Evolutionary conservation across 228 moss, liverwort and hornwort species (phyloP).

Genomic region (Sphagnum magellanicum): DNA sequence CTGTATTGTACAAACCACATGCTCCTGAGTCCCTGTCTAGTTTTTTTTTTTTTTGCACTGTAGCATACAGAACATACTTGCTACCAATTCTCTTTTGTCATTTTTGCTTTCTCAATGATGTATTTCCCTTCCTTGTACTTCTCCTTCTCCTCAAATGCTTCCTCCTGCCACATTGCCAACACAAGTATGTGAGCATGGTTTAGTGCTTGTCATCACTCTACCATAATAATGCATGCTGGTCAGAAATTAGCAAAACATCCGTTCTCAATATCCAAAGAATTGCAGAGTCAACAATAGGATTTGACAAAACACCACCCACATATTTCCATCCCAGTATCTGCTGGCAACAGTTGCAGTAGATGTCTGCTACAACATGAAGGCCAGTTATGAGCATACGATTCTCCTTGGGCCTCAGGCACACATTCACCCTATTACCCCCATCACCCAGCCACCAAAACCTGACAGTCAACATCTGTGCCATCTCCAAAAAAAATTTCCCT

Average conservation of each 20-base stretch:
- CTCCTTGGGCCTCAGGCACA: constrained; percentile 44
- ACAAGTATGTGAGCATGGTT: background rate
- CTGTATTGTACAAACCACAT: constrained; percentile 2
- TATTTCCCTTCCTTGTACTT: constrained; percentile 59
- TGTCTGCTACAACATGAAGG: constrained; percentile 43
- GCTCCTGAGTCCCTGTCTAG: background rate
- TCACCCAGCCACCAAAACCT: no score
- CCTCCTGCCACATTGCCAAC: constrained; percentile 17
- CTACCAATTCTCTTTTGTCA: constrained; percentile 45
- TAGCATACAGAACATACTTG: background rate
- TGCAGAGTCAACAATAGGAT: background rate
- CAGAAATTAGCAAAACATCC: background rate
- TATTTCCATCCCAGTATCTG: constrained; percentile 56
- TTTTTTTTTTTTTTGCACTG: background rate
- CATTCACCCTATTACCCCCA: constrained; percentile 23
- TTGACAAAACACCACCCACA: constrained; percentile 12
- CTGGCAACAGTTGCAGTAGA: constrained; percentile 45
- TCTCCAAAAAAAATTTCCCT: no score
- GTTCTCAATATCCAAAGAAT: background rate
- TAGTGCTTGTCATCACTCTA: background rate
- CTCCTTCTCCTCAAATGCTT: constrained; percentile 36
- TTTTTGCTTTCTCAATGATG: constrained; percentile 46
- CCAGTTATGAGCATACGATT: constrained; percentile 37
- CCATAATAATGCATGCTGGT: background rate
- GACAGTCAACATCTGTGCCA: no score